Percentiles rank a stretch among this genome's conserved stretches.
phyloP scores from a whole-genome alignment of 2,329 filamentous ascomycete genomes.

The Septoria petroselini region DNA sequence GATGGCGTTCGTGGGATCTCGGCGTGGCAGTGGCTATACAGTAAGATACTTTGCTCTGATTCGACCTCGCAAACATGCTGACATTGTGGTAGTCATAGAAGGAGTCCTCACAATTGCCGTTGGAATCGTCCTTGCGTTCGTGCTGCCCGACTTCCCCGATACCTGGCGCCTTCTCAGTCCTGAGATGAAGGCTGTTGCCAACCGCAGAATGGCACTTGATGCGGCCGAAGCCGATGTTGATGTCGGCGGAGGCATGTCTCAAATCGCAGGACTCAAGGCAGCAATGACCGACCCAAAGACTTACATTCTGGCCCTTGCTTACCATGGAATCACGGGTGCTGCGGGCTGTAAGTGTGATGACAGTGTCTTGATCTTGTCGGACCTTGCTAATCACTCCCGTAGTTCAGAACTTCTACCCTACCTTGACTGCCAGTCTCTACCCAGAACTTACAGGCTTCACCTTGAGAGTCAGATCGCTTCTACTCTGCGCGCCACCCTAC shows the following conservation, averaged over 20 bases:
- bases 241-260: constrained; percentile 48
- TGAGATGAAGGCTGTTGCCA: constrained; percentile 49
- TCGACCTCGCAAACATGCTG: too few species aligned
- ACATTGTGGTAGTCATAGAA: constrained; percentile 45
- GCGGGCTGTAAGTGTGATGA: constrained; percentile 24
- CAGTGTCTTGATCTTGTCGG: background rate
- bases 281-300: constrained; percentile 53
- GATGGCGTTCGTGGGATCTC: constrained; percentile 55
- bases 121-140: constrained; percentile 35
- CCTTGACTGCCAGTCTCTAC: constrained; percentile 46
- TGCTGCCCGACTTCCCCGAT: constrained; percentile 50
- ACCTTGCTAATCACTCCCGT: constrained; percentile 30
- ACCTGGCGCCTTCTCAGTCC: constrained; percentile 44
- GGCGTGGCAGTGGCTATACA: constrained; percentile 51
- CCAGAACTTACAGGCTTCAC: constrained; percentile 34
- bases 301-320: constrained; percentile 49
- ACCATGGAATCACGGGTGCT: constrained; percentile 50
- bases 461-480: constrained; percentile 45
- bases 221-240: constrained; percentile 51
- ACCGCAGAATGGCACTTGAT: constrained; percentile 51
- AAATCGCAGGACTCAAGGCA: constrained; percentile 51
- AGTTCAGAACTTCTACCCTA: constrained; percentile 58
- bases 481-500: constrained; percentile 55
- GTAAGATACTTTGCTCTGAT: background rate
- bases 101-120: constrained; percentile 30